These are phyloP conservation scores for Colletotrichum euphorbiae DNA, from an alignment of 2,329 filamentous ascomycete species.

Conservation along the genomic window DNA sequence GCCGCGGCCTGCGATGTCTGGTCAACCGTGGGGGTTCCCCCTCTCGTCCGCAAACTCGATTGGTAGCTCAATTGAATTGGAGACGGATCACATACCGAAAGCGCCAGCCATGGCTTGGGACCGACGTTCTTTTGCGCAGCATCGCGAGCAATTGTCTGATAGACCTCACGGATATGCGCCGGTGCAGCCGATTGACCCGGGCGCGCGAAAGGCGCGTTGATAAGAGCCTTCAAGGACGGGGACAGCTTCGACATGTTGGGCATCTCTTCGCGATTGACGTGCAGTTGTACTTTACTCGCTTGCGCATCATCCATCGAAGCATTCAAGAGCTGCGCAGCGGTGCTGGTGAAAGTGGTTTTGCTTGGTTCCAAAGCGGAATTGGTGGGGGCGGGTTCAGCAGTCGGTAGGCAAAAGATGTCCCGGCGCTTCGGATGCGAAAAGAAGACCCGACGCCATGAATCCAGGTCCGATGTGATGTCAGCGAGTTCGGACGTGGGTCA, in stretches of 20 bases:
- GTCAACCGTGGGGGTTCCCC: not conserved
- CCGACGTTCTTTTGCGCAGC: slow-evolving; percentile 73
- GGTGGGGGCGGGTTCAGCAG: slow-evolving; percentile 23
- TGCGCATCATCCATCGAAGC: slow-evolving; percentile 33
- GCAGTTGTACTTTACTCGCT: not conserved
- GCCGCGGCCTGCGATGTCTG: slow-evolving; percentile 71
- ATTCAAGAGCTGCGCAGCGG: not conserved
- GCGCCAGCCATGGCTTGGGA: slow-evolving; percentile 72
- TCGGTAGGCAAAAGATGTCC: slow-evolving; percentile 33
- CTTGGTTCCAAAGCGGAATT: slow-evolving; percentile 4
- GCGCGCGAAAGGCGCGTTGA: slow-evolving; percentile 75
- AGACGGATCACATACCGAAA: slow-evolving; percentile 63
- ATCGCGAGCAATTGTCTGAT: slow-evolving; percentile 71
- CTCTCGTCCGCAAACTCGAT: not conserved
- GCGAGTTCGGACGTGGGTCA: slow-evolving; percentile 5
- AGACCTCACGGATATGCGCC: slow-evolving; percentile 71
- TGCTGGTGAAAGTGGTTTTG: slow-evolving; percentile 29
- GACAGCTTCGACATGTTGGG: slow-evolving; percentile 78
- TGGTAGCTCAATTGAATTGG: not conserved
- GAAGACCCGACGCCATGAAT: slow-evolving; percentile 11
- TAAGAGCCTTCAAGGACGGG: slow-evolving; percentile 76
- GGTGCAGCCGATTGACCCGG: slow-evolving; percentile 75
- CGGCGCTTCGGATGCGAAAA: slow-evolving; percentile 19
- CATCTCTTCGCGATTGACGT: slow-evolving; percentile 2
- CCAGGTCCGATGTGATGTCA: slow-evolving; percentile 38